phyloP scores from a whole-genome alignment of 164 flowering plant genomes.

The Vitis cinerea region DNA sequence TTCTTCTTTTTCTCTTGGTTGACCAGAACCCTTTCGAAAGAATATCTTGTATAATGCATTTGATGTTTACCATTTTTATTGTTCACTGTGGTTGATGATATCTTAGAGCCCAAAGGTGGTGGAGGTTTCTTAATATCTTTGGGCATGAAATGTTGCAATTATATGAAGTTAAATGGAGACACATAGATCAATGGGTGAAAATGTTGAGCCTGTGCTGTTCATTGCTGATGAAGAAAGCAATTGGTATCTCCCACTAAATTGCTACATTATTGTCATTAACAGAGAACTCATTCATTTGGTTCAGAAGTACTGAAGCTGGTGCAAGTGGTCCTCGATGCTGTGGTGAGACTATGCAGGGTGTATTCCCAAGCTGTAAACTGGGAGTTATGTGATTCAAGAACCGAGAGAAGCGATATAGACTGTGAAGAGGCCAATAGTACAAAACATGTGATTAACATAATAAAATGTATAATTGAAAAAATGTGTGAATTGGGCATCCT shows the following conservation, averaged over 20 bases:
- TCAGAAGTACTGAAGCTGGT: slow-evolving; percentile 59
- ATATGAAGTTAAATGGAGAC: too few species aligned
- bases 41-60: too few species aligned
- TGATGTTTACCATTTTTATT: too few species aligned
- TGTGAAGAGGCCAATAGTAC: slow-evolving; percentile 19
- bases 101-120: too few species aligned
- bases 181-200: too few species aligned
- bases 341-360: slow-evolving; percentile 49
- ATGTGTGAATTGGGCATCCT: slow-evolving; percentile 67
- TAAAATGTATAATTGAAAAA: slow-evolving; percentile 45
- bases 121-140: too few species aligned
- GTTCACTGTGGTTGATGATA: too few species aligned
- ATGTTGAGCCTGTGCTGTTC: not conserved
- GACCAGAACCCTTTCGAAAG: too few species aligned
- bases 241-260: not conserved
- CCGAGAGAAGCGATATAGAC: slow-evolving; percentile 16
- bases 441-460: slow-evolving; percentile 44
- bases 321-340: slow-evolving; percentile 55
- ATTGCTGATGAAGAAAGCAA: not conserved
- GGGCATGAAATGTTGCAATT: too few species aligned
- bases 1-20: too few species aligned
- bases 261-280: slow-evolving; percentile 17
- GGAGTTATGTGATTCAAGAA: slow-evolving; percentile 27
- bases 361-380: slow-evolving; percentile 45
- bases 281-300: slow-evolving; percentile 56